Conservation (phyloP, 176 grass and related monocot genomes). For the Oryza rufipogon region DNA sequence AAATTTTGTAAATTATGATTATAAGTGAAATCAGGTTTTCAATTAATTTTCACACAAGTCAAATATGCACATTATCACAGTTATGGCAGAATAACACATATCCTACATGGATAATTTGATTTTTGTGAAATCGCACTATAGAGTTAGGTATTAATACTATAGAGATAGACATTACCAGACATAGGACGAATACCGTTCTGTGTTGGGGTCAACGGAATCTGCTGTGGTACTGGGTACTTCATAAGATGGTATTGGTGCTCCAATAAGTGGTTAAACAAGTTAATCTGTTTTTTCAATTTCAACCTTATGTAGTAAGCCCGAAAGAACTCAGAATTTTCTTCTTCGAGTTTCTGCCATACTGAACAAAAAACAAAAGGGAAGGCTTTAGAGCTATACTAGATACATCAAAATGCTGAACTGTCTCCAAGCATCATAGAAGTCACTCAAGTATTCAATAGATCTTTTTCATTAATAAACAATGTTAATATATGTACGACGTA, state of each 20-base stretch:
- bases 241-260: slow-evolving; percentile 78
- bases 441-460: not conserved
- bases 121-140: not conserved
- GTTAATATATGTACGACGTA: not conserved
- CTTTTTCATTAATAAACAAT: not conserved
- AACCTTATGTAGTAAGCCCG: slow-evolving; percentile 81
- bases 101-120: not conserved
- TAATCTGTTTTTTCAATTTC: slow-evolving; percentile 80
- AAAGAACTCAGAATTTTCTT: slow-evolving; percentile 87
- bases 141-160: slow-evolving; percentile 53
- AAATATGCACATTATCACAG: not conserved
- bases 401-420: not conserved
- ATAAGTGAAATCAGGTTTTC: not conserved
- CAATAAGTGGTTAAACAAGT: slow-evolving; percentile 79
- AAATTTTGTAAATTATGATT: not conserved
- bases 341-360: slow-evolving; percentile 95
- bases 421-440: not conserved
- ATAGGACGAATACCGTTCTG: slow-evolving; percentile 69
- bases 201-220: slow-evolving; percentile 56
- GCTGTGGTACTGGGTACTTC: slow-evolving; percentile 67
- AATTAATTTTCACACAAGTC: not conserved
- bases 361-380: slow-evolving; percentile 21
- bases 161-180: slow-evolving; percentile 63
- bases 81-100: not conserved
- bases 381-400: slow-evolving; percentile 10